Percentiles rank a stretch among this genome's conserved stretches.
phyloP scores from a whole-genome alignment of 2,329 filamentous ascomycete genomes.

The Colletotrichum somersetense region DNA sequence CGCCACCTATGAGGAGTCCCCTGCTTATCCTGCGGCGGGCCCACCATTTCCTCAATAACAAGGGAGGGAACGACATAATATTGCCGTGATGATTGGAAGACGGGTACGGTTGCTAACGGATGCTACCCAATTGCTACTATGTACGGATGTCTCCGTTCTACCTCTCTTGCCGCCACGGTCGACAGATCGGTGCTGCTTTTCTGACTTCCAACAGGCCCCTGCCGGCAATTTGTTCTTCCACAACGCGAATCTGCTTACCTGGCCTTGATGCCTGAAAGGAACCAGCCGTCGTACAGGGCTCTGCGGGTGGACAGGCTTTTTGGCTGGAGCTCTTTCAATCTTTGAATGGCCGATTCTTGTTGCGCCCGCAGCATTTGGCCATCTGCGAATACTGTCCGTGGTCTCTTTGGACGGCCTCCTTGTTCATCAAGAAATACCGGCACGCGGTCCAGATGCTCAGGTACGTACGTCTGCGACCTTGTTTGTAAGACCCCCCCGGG shows the following conservation, averaged over 20 bases:
- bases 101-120: not conserved
- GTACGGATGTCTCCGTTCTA: not conserved
- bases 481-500: not conserved
- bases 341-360: not conserved
- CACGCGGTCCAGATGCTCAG: not conserved
- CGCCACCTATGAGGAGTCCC: not conserved
- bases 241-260: slow-evolving; percentile 6
- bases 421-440: not conserved
- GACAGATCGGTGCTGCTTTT: too few relatives aligned
- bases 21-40: not conserved
- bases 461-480: not conserved
- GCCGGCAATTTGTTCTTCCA: slow-evolving; percentile 8
- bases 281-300: too few relatives aligned
- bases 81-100: not conserved
- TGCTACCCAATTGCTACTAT: too few relatives aligned
- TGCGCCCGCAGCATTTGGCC: not conserved
- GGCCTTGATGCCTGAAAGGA: not conserved
- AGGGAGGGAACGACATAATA: not conserved
- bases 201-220: too few relatives aligned
- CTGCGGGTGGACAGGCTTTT: not conserved
- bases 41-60: not conserved
- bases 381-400: not conserved
- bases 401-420: not conserved
- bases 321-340: too few relatives aligned
- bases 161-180: too few relatives aligned